Conservation (phyloP, 192 early-diverging fungal genomes). For the Linnemannia exigua region DNA sequence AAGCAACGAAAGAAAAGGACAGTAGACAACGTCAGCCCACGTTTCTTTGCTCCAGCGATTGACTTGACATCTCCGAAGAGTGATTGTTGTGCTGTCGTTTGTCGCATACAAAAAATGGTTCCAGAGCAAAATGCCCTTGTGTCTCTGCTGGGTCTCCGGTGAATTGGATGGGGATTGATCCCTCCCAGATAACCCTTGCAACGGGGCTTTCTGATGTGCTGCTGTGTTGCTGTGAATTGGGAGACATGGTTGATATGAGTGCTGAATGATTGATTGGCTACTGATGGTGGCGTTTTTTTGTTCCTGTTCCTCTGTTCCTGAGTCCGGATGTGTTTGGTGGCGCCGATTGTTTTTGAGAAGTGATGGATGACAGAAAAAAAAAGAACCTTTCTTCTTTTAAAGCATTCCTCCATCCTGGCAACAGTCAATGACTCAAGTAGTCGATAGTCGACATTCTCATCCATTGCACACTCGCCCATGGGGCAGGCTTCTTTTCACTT, state of each 20-base stretch:
- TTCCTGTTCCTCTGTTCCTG: not conserved
- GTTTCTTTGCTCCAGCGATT: not conserved
- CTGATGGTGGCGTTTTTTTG: not conserved
- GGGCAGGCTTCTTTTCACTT: not conserved
- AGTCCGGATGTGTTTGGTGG: not conserved
- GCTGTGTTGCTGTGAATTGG: not conserved
- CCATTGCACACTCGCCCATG: not conserved
- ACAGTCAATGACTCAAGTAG: not conserved
- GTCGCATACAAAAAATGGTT: conserved; percentile 12
- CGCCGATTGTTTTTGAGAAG: not conserved
- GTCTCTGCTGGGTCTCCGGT: conserved; percentile 2
- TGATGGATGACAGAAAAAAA: not conserved
- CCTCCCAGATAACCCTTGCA: conserved; percentile 52
- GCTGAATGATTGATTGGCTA: not conserved
- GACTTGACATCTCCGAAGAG: too few relatives aligned
- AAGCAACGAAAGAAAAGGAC: not conserved
- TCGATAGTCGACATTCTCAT: not conserved
- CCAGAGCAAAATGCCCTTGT: not conserved
- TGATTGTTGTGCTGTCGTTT: not conserved
- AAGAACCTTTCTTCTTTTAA: not conserved
- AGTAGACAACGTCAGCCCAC: not conserved
- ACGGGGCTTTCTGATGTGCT: conserved; percentile 35
- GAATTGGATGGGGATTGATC: conserved; percentile 52
- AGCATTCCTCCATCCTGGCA: not conserved
- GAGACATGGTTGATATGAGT: not conserved